These are phyloP conservation scores for Zygoascus biomembranicola DNA, from an alignment of 805 yeast species.

Conservation along the genomic window DNA sequence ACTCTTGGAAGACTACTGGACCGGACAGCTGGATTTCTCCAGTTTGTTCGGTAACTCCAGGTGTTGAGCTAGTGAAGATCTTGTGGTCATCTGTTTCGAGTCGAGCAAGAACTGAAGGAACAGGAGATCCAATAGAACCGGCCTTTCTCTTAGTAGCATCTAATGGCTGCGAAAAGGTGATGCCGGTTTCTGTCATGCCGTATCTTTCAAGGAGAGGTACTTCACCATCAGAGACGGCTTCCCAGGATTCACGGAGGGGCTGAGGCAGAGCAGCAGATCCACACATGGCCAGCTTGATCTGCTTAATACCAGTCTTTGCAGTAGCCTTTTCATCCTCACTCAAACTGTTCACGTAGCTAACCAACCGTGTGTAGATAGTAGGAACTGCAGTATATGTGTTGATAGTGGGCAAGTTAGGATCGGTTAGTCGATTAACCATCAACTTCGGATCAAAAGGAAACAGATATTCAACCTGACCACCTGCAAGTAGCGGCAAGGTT, in stretches of 20 bases:
- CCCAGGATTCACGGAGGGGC: conserved; percentile 27
- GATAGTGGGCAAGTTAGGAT: conserved; percentile 19
- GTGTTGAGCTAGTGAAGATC: conserved; percentile 10
- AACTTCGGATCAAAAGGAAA: conserved; percentile 25
- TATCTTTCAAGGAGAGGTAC: conserved; percentile 28
- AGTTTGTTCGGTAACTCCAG: conserved; percentile 12
- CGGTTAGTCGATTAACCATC: conserved; percentile 15
- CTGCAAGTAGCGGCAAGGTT: conserved; percentile 25
- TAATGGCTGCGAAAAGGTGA: conserved; percentile 27
- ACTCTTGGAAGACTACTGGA: conserved; percentile 44
- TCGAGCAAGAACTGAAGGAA: conserved; percentile 26
- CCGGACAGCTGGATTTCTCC: conserved; percentile 52
- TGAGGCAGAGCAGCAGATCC: conserved; percentile 30
- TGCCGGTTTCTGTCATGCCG: conserved; percentile 32
- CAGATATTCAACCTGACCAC: conserved; percentile 25
- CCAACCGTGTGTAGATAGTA: conserved; percentile 25
- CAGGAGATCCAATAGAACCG: conserved; percentile 27
- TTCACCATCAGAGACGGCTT: conserved; percentile 20
- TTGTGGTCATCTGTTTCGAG: conserved; percentile 22
- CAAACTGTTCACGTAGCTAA: conserved; percentile 15
- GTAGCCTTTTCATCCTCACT: conserved; percentile 11
- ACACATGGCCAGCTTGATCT: conserved; percentile 26
- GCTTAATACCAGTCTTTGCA: conserved; percentile 12
- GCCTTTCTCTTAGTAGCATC: conserved; percentile 17
- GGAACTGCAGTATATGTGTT: conserved; percentile 31